Evolutionary conservation across 768 basidiomycete genomes (phyloP).

Genomic region (Russula vinacea): DNA sequence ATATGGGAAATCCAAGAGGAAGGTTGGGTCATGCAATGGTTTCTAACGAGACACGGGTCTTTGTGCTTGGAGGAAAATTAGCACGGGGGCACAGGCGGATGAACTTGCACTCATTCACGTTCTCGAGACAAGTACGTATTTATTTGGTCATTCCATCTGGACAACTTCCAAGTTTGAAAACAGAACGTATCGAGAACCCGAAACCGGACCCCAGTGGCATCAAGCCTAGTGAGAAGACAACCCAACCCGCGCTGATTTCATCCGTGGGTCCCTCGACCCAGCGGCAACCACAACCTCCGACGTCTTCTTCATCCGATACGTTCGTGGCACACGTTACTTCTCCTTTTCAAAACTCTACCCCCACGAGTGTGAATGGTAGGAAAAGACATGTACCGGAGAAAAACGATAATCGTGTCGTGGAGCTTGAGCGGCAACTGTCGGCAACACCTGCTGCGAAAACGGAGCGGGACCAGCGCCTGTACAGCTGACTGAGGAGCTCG

Average conservation of each 20-base stretch:
- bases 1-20: conserved; percentile 93
- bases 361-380: conserved; percentile 32
- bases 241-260: conserved; percentile 43
- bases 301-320: conserved; percentile 28
- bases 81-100: conserved; percentile 68
- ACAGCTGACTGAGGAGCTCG: conserved; percentile 74
- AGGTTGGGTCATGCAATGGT: conserved; percentile 98
- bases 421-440: too few relatives aligned
- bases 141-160: background rate
- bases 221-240: conserved; percentile 39
- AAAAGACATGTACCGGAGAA: conserved; percentile 38
- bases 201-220: conserved; percentile 42
- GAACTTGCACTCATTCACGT: conserved; percentile 81
- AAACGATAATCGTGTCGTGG: conserved; percentile 46
- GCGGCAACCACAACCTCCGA: conserved; percentile 20
- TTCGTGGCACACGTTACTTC: conserved; percentile 59
- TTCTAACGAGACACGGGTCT: conserved; percentile 79
- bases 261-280: too few relatives aligned
- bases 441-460: conserved; percentile 32
- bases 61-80: conserved; percentile 93
- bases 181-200: conserved; percentile 90
- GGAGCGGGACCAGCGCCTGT: conserved; percentile 36
- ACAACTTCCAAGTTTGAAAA: background rate
- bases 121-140: conserved; percentile 84
- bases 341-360: conserved; percentile 42